Conservation (phyloP, 768 basidiomycete species). For the Phlebiopsis flavidoalba region DNA sequence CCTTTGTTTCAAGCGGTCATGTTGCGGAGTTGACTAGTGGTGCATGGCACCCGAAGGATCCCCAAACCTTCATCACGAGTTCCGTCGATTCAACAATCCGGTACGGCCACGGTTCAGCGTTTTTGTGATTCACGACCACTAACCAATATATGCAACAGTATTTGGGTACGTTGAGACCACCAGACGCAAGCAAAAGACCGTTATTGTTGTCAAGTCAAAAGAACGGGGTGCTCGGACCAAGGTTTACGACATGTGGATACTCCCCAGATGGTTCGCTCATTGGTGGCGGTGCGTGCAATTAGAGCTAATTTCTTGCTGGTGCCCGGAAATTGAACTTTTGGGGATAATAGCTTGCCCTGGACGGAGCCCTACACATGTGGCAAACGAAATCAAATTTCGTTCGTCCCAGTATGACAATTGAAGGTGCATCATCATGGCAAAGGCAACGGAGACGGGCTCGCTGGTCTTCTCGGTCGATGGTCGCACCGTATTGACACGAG, state of each 20-base stretch:
- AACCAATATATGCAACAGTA: constrained; percentile 38
- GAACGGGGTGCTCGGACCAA: constrained; percentile 93
- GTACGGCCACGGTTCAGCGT: constrained; percentile 32
- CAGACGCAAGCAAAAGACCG: constrained; percentile 89
- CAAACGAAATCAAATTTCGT: constrained; percentile 89
- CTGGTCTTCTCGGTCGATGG: constrained; percentile 88
- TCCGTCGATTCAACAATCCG: constrained; percentile 96
- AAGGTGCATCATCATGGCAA: constrained; percentile 87
- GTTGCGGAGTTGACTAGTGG: constrained; percentile 89
- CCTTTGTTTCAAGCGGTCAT: constrained; percentile 64
- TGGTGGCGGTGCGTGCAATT: constrained; percentile 63
- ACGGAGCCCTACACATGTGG: constrained; percentile 95
- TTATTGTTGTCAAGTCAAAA: constrained; percentile 95
- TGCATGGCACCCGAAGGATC: constrained; percentile 88
- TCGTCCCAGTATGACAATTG: constrained; percentile 79
- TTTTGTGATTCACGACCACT: neutral
- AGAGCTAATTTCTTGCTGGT: neutral
- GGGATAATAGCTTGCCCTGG: constrained; percentile 64
- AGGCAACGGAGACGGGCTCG: constrained; percentile 81
- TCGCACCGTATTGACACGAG: constrained; percentile 77
- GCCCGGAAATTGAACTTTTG: constrained; percentile 10
- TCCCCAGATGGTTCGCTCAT: constrained; percentile 87
- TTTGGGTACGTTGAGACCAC: constrained; percentile 96
- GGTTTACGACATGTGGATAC: constrained; percentile 81
- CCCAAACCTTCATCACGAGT: constrained; percentile 80